Conservation (phyloP, 192 early-diverging fungal species). For the Lobosporangium transversale region DNA sequence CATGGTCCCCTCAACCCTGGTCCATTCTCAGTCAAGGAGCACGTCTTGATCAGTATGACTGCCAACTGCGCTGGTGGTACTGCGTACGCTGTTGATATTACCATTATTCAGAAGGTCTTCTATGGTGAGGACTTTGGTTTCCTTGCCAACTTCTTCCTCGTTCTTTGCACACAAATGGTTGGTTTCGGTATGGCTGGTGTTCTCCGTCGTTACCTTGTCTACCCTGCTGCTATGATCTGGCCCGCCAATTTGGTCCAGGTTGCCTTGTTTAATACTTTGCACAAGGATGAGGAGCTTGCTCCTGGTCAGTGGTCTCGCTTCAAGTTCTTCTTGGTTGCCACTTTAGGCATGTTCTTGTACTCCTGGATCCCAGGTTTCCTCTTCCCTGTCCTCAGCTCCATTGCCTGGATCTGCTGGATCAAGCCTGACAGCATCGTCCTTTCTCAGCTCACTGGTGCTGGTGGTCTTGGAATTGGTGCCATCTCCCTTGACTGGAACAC, state of each 20-base stretch:
- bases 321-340: constrained; percentile 60
- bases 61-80: constrained; percentile 59
- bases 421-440: constrained; percentile 29
- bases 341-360: constrained; percentile 57
- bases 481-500: constrained; percentile 79
- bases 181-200: constrained; percentile 80
- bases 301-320: constrained; percentile 40
- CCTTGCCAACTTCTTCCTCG: constrained; percentile 60
- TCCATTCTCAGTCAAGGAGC: constrained; percentile 77
- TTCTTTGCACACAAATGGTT: constrained; percentile 69
- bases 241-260: constrained; percentile 73
- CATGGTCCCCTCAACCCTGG: constrained; percentile 41
- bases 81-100: constrained; percentile 70
- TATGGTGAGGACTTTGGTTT: constrained; percentile 67
- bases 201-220: constrained; percentile 81
- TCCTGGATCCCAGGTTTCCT: constrained; percentile 61
- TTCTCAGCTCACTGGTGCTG: constrained; percentile 59
- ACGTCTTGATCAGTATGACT: constrained; percentile 66
- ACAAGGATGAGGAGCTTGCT: constrained; percentile 43
- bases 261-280: constrained; percentile 58
- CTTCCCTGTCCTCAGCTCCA: constrained; percentile 48
- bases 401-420: constrained; percentile 49
- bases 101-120: constrained; percentile 66
- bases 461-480: constrained; percentile 75
- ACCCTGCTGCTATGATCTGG: constrained; percentile 90